Percentiles rank a stretch among this genome's conserved stretches.
Evolutionary conservation across 805 yeast genomes (phyloP).

Genomic region (Cyberlindnera subsufficiens): DNA sequence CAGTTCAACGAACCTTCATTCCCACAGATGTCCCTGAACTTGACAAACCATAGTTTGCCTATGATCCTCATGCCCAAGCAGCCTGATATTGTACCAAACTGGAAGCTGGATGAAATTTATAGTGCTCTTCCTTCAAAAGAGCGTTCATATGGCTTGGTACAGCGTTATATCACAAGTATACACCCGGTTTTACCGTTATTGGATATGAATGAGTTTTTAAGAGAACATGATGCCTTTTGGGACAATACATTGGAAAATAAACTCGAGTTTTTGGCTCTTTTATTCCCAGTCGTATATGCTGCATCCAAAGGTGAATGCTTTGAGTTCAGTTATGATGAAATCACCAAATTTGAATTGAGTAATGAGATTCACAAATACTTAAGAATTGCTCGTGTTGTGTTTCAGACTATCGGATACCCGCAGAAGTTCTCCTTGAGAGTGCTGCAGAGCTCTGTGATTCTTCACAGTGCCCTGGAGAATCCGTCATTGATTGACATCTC

Average conservation of each 20-base stretch:
- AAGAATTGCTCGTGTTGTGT: conserved; percentile 43
- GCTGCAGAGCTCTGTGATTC: conserved; percentile 41
- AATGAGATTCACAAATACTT: conserved; percentile 45
- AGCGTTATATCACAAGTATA: conserved; percentile 44
- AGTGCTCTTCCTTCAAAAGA: conserved; percentile 40
- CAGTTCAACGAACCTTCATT: conserved; percentile 9
- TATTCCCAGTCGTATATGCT: conserved; percentile 52
- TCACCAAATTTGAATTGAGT: conserved; percentile 24
- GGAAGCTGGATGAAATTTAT: conserved; percentile 29
- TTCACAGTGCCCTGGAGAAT: conserved; percentile 48
- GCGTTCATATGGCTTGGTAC: conserved; percentile 40
- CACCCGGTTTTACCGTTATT: conserved; percentile 52
- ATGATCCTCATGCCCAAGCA: conserved; percentile 21
- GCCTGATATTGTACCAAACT: conserved; percentile 19
- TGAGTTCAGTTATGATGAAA: conserved; percentile 41
- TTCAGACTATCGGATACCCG: conserved; percentile 45
- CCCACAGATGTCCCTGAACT: conserved; percentile 11
- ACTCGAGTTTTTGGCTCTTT: conserved; percentile 40
- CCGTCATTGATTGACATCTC: conserved; percentile 53
- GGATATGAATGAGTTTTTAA: conserved; percentile 37
- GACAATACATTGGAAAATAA: conserved; percentile 25
- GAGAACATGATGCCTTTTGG: conserved; percentile 48
- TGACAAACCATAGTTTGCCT: conserved; percentile 19
- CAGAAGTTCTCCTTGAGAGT: conserved; percentile 36
- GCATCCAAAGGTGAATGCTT: conserved; percentile 55